These are phyloP conservation scores for Stenogyne calaminthoides DNA, from an alignment of 305 asterid species.

Conservation along the genomic window DNA sequence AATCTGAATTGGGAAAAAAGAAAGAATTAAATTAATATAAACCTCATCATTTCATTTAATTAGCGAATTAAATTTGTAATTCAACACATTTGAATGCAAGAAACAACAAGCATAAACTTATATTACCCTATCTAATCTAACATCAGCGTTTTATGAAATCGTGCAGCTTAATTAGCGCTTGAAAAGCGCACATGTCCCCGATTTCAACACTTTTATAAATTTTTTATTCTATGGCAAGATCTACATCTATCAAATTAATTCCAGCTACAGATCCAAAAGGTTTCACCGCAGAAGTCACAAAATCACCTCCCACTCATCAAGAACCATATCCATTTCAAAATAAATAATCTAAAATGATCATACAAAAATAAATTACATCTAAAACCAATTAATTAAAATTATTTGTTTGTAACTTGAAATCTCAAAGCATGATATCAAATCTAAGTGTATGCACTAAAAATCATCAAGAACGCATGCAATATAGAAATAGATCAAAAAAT, in stretches of 20 bases:
- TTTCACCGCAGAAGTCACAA: constrained; percentile 38
- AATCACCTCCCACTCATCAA: constrained; percentile 40
- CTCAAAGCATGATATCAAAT: background rate
- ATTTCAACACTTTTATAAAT: too few species aligned
- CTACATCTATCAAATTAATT: too few species aligned
- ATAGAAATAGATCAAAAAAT: constrained; percentile 7
- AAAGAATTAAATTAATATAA: background rate
- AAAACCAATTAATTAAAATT: background rate
- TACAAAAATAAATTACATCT: constrained; percentile 5
- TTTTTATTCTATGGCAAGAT: too few species aligned
- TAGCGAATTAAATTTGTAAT: background rate
- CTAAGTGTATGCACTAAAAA: background rate
- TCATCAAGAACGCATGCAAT: constrained; percentile 17
- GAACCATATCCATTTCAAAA: background rate
- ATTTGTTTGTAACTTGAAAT: background rate
- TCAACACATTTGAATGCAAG: background rate
- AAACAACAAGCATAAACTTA: background rate
- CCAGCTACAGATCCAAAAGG: constrained; percentile 41
- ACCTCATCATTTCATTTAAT: constrained; percentile 18
- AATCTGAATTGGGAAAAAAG: constrained; percentile 1
- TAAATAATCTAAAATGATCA: constrained; percentile 4
- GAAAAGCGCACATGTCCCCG: too few species aligned
- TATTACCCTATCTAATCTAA: too few species aligned
- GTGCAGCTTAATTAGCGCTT: too few species aligned
- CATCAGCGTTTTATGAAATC: background rate